Conservation (phyloP, 768 basidiomycete genomes). For the Collybiopsis confluens region DNA sequence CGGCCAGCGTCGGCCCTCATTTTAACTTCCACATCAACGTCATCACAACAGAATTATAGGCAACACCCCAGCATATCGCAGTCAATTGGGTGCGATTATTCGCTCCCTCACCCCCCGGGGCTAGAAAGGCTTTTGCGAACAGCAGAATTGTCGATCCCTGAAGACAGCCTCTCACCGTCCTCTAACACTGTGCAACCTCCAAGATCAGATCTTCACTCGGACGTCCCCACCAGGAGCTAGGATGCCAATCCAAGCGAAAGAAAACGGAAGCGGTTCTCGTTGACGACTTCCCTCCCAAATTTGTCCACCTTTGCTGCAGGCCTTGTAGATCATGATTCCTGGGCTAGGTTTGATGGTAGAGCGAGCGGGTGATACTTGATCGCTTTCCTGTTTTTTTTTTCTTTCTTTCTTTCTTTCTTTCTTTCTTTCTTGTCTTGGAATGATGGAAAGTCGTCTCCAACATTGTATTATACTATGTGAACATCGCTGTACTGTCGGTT, state of each 20-base stretch:
- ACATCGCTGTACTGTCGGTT: neutral
- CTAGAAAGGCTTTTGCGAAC: neutral
- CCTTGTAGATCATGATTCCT: constrained; percentile 14
- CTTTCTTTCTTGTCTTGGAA: neutral
- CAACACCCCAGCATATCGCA: neutral
- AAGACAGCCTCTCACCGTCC: neutral
- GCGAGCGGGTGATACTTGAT: neutral
- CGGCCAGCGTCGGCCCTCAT: constrained; percentile 7
- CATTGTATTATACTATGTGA: neutral
- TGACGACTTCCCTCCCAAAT: constrained; percentile 22
- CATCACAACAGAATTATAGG: constrained; percentile 1
- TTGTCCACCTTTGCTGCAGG: constrained; percentile 22
- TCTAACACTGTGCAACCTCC: neutral
- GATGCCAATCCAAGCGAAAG: neutral
- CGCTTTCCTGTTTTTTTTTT: neutral
- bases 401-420: neutral
- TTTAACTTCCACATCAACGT: constrained; percentile 6
- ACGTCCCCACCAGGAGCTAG: no score
- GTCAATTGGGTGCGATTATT: neutral
- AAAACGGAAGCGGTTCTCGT: constrained; percentile 1
- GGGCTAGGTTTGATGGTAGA: constrained; percentile 8
- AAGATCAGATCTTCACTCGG: no score
- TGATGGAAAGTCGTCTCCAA: neutral
- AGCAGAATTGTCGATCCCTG: neutral
- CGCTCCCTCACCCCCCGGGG: constrained; percentile 1